Conservation (phyloP, 441 rosid species). For the Erodium trifolium region DNA sequence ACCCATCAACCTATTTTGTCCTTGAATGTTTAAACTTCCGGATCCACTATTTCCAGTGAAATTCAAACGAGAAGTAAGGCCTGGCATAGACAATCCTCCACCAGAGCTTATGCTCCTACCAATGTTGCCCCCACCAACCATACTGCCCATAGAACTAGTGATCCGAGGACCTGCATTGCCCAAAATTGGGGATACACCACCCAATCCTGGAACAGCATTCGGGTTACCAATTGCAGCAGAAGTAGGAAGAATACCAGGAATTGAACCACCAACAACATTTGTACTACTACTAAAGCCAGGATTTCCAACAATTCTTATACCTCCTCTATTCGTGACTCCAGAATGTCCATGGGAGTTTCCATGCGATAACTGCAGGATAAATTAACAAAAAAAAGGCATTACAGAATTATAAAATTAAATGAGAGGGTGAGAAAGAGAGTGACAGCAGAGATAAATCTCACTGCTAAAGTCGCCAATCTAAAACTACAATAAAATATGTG, state of each 20-base stretch:
- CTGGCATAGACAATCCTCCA: conserved; percentile 78
- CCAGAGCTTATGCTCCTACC: conserved; percentile 77
- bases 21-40: conserved; percentile 69
- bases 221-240: conserved; percentile 64
- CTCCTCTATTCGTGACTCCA: conserved; percentile 81
- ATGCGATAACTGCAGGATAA: conserved; percentile 61
- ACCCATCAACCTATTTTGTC: conserved; percentile 81
- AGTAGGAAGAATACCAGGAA: conserved; percentile 88
- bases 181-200: conserved; percentile 65
- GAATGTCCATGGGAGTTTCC: conserved; percentile 80
- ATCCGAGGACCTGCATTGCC: conserved; percentile 83
- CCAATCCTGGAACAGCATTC: conserved; percentile 74
- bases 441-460: background rate
- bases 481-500: background rate
- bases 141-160: conserved; percentile 76
- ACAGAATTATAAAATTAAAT: background rate
- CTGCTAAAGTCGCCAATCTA: background rate
- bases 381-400: conserved; percentile 6
- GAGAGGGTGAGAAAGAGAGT: background rate
- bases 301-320: conserved; percentile 56
- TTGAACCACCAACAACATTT: conserved; percentile 80
- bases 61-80: conserved; percentile 75
- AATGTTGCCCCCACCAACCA: conserved; percentile 82
- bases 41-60: conserved; percentile 64
- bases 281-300: conserved; percentile 51